Evolutionary conservation across 768 basidiomycete genomes (phyloP).

Genomic region (Crucibulum laeve): DNA sequence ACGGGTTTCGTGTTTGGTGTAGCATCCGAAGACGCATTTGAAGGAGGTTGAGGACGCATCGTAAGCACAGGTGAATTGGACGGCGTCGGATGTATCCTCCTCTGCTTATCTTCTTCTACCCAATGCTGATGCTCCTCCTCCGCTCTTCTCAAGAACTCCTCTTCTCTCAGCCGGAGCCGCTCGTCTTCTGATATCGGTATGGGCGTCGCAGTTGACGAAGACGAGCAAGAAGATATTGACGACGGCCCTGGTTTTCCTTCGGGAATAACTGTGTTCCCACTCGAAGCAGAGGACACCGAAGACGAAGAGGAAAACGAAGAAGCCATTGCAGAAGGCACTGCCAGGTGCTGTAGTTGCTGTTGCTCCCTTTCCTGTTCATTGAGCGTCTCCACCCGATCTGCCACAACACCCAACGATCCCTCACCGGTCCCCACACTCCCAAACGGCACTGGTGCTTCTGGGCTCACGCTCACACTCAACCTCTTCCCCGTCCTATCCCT

Average conservation of each 20-base stretch:
- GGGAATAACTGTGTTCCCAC: background rate
- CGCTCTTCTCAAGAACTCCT: conserved; percentile 17
- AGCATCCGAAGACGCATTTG: background rate
- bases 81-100: conserved; percentile 47
- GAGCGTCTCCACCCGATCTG: background rate
- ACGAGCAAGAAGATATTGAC: background rate
- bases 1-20: background rate
- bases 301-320: conserved; percentile 5
- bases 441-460: background rate
- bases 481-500: conserved; percentile 37
- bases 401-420: too few species aligned
- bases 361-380: conserved; percentile 4
- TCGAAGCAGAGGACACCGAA: background rate
- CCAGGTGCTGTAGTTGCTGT: too few species aligned
- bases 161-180: conserved; percentile 10
- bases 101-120: conserved; percentile 17
- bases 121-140: conserved; percentile 17
- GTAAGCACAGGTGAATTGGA: conserved; percentile 53
- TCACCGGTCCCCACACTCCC: background rate
- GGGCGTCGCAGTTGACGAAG: background rate
- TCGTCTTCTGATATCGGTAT: conserved; percentile 2
- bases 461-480: conserved; percentile 28
- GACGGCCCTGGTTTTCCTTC: too few species aligned
- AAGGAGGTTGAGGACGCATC: conserved; percentile 18
- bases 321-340: too few species aligned